Evolutionary conservation across 352 stramenopile species (phyloP), one percentile per base, ranked within the genome.

Genomic region (Phytophthora idaei): DNA sequence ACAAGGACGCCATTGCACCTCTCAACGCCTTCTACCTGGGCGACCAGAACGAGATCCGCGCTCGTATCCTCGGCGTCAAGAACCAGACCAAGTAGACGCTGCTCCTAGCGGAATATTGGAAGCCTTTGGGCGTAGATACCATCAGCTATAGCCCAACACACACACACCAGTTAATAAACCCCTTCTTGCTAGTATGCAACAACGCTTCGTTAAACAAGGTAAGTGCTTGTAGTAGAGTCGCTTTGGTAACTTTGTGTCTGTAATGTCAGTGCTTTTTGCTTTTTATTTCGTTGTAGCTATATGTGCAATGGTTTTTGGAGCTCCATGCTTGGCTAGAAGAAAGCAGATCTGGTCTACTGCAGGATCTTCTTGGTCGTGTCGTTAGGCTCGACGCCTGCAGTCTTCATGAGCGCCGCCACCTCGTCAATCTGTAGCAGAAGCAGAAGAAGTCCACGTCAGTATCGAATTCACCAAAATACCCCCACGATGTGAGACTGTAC

Each of bases 61-160:
- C 85, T 37, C 90, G 97, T 60, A 99, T 99, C 80, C 93, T 98
- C 64, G 95, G 94, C 42, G 96, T 99, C 61, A 98, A 98, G 90
- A 98, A 98, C 80, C 96, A 99, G 84, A 98, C 96, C 73, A 98
- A 98, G 80, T 98, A 96, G 21, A 21, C 21, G 21, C 21, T 21
- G 21, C 21, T 21, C 21, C 21, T 21, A 1, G 21, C 21, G 0
- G 0, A 21, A 21, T 21, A 21, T 21, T 21, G 21, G 21, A 21
- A 21, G 21, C 21, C 21, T 21, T 21, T 21, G 21, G 21, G 21
- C 21, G 28, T 56, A 54, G 61, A 57, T 15, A 12, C 45, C 45
- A 56, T 31, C 14, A 36, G 51, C 51, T 57, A 27, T 17, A 65
- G 37, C 29, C 21, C 27, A 54, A 37, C 42, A 21, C 21, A n/a